Conservation (phyloP, 176 grass and related monocot species). For the Triticum monococcum region DNA sequence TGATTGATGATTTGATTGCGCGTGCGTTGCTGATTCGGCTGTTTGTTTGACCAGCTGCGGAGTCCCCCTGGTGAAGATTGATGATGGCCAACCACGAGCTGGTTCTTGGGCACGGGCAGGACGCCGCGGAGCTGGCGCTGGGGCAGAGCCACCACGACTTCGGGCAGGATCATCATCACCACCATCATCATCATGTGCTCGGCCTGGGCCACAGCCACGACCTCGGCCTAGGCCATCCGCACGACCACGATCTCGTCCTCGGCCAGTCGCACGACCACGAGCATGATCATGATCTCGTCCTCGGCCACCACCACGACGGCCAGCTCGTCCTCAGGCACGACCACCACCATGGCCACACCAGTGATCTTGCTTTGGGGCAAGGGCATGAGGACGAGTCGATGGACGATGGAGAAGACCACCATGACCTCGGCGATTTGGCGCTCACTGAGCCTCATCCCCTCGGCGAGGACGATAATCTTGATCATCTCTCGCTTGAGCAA, state of each 20-base stretch:
- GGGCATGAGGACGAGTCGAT: conserved; percentile 49
- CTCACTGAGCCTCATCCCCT: conserved; percentile 72
- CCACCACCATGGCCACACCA: conserved; percentile 49
- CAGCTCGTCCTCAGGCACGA: conserved; percentile 63
- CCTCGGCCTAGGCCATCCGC: conserved; percentile 53
- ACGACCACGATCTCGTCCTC: conserved; percentile 57
- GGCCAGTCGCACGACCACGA: conserved; percentile 49
- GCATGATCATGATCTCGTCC: conserved; percentile 47
- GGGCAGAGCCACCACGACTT: conserved; percentile 78
- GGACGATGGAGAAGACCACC: conserved; percentile 50
- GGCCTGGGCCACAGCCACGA: conserved; percentile 49
- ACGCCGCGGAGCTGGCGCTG: conserved; percentile 68
- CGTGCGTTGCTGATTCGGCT: not conserved
- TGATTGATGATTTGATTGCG: not conserved
- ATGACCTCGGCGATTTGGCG: conserved; percentile 64
- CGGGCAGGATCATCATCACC: conserved; percentile 30
- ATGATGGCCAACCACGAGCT: conserved; percentile 87
- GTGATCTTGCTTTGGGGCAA: conserved; percentile 74
- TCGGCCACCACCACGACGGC: conserved; percentile 57
- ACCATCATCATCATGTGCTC: conserved; percentile 16
- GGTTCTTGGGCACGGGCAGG: conserved; percentile 79
- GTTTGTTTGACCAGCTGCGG: conserved; percentile 13
- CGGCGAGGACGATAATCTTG: conserved; percentile 53
- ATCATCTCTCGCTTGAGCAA: conserved; percentile 74
- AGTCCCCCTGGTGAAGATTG: not conserved